Evolutionary conservation across 164 flowering plant genomes (phyloP), one percentile per base, ranked within the genome.

Genomic region (Sextonia rubra): DNA sequence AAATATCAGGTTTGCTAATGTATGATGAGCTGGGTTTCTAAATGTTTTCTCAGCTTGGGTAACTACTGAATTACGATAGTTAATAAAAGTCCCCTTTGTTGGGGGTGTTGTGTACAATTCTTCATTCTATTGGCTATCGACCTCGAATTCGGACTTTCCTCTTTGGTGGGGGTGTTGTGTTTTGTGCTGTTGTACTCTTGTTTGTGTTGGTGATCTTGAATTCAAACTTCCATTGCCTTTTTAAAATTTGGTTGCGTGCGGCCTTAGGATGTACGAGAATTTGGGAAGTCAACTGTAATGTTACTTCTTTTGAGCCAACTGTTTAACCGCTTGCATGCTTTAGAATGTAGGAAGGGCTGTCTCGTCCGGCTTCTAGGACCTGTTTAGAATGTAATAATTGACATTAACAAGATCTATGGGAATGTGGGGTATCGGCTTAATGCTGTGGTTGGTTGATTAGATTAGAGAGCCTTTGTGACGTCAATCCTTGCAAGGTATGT

Each of bases 401-500:
- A 22, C 24, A 22, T 25, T 22, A 9, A 12, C 14, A 25, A 12
- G 64, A 23, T 26, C 2, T 25, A 24, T 22, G 23, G 23, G 64
- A 61, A 61, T 61, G 27, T 61, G 30, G 64, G 64, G 64, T 22
- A 12, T 61, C 30, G 14, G 26, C 17, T 2, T 23, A 23, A 44
- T 18, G 69, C 69, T 18, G 55, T 2, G 15, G 26, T 11, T 32
- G 49, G 26, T 9, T 32, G 24, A 14, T 37, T 66, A 8, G 49
- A 32, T 37, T 37, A n/a, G 37, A 48, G 69, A 66, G 49, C 69
- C 12, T 66, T 48, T 32, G 6, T 66, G 24, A 15, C 15, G 25
- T 7, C 27, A n/a, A 32, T 32, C 32, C 49, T 66, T 27, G 52
- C 52, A 44, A 66, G 55, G 29, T 66, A 66, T 66, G 69, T n/a